Evolutionary conservation across 257 asterid genomes (phyloP).

Genomic region (Solanum infundibuliforme): DNA sequence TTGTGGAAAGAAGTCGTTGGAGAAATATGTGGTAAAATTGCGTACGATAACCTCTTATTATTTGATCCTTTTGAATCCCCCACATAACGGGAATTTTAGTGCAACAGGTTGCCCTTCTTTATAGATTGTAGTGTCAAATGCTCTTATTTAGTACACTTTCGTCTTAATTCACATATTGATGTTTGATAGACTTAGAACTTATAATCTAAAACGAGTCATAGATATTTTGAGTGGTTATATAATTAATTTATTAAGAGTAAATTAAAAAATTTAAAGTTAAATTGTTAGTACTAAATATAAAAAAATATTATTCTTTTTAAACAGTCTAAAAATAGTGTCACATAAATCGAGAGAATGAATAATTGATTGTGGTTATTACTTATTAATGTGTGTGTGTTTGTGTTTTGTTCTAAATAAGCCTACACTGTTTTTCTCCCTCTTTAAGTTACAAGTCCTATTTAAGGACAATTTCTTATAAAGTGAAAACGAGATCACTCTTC

Average conservation of each 20-base stretch:
- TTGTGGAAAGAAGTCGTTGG: neutral
- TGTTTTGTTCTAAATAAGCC: neutral
- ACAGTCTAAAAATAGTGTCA: neutral
- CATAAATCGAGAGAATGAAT: neutral
- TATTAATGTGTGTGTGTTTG: neutral
- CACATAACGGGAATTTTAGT: accelerated
- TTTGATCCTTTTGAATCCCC: too few species aligned
- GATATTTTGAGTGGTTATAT: neutral
- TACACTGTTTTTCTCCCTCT: neutral
- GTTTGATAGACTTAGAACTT: neutral
- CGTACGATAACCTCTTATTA: too few species aligned
- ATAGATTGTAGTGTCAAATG: neutral
- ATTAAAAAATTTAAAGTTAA: neutral
- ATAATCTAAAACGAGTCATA: neutral
- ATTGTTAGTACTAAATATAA: neutral
- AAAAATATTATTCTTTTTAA: too few species aligned
- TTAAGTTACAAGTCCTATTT: too few species aligned
- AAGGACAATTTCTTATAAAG: neutral
- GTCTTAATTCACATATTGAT: accelerated
- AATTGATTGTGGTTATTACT: neutral
- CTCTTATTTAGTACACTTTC: neutral
- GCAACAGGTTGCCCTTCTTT: accelerated
- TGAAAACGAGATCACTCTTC: too few species aligned
- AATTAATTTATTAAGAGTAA: neutral
- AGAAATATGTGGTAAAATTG: neutral